These are phyloP conservation scores for Anthracocystis panici-leucophaei DNA, from an alignment of 1,284 basidiomycete species.

Conservation along the genomic window DNA sequence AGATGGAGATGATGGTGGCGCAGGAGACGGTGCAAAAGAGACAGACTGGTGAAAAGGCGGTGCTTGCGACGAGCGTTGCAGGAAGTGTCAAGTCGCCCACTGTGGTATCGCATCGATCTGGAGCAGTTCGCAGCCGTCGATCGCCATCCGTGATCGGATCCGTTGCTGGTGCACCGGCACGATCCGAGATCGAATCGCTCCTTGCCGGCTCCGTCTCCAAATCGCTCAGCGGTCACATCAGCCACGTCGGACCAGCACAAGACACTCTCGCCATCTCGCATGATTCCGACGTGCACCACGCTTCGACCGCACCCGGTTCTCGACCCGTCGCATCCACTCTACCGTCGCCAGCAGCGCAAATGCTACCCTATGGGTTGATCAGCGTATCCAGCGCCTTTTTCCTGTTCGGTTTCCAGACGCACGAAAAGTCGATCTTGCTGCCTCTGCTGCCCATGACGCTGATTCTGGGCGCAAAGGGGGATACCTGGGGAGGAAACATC, in stretches of 20 bases:
- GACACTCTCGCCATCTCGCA: constrained; percentile 49
- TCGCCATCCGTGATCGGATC: constrained; percentile 48
- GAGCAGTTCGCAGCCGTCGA: constrained; percentile 32
- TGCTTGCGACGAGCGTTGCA: constrained; percentile 3
- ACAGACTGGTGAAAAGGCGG: neutral
- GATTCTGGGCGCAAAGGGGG: constrained; percentile 76
- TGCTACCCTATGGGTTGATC: constrained; percentile 66
- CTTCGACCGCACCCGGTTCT: constrained; percentile 4
- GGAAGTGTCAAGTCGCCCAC: constrained; percentile 19
- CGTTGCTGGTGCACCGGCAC: constrained; percentile 22
- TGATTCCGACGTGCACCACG: constrained; percentile 66
- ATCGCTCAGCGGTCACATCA: constrained; percentile 23
- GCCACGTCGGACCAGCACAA: constrained; percentile 8
- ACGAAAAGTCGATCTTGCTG: constrained; percentile 91
- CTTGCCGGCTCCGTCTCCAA: constrained; percentile 50
- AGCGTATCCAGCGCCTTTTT: constrained; percentile 80
- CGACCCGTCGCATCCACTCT: constrained; percentile 75
- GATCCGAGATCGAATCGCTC: constrained; percentile 52
- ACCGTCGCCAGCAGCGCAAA: constrained; percentile 74
- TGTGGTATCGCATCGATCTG: constrained; percentile 19
- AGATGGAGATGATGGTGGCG: constrained; percentile 62
- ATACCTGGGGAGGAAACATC: constrained; percentile 71
- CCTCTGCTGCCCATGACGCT: constrained; percentile 86
- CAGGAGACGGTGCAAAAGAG: constrained; percentile 20
- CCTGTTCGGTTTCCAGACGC: constrained; percentile 94